These are phyloP conservation scores for Naganishia sp. DNA, from an alignment of 1,284 basidiomycete genomes.

Conservation along the genomic window DNA sequence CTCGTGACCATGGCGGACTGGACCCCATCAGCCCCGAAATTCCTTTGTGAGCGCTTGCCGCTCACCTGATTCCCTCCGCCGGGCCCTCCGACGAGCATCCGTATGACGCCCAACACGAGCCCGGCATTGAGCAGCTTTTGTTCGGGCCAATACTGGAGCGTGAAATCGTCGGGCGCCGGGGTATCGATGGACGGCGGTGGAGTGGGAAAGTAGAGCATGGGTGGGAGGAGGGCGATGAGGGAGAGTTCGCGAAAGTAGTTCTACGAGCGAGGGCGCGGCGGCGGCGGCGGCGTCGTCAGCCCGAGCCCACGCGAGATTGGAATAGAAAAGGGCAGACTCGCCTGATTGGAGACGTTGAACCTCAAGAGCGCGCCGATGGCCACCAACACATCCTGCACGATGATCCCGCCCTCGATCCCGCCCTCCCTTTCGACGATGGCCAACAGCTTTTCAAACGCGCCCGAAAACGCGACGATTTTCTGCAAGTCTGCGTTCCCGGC, in stretches of 20 bases:
- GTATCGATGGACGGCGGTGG: conserved; percentile 64
- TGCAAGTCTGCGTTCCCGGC: conserved; percentile 91
- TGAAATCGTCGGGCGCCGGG: conserved; percentile 82
- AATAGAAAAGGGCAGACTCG: no score
- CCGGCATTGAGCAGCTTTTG: conserved; percentile 80
- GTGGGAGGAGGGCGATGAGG: conserved; percentile 75
- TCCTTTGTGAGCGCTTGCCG: neutral
- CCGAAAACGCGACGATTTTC: conserved; percentile 95
- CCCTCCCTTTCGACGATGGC: conserved; percentile 84
- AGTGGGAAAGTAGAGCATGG: conserved; percentile 83
- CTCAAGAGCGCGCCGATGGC: conserved; percentile 82
- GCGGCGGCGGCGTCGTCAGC: no score
- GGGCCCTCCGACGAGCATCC: conserved; percentile 62
- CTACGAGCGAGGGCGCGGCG: no score
- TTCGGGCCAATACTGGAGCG: conserved; percentile 93
- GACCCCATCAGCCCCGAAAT: neutral
- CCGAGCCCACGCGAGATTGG: no score
- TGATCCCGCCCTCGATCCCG: conserved; percentile 86
- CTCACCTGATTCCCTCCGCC: conserved; percentile 65
- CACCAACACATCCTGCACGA: conserved; percentile 80
- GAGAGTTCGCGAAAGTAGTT: conserved; percentile 96
- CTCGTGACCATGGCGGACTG: conserved; percentile 58
- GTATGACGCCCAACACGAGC: conserved; percentile 73
- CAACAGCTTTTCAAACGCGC: conserved; percentile 94
- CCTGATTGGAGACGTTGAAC: conserved; percentile 95